Base-by-base conservation (phyloP, 306 rosid genomes). In the Cucurbita maxima region DNA sequence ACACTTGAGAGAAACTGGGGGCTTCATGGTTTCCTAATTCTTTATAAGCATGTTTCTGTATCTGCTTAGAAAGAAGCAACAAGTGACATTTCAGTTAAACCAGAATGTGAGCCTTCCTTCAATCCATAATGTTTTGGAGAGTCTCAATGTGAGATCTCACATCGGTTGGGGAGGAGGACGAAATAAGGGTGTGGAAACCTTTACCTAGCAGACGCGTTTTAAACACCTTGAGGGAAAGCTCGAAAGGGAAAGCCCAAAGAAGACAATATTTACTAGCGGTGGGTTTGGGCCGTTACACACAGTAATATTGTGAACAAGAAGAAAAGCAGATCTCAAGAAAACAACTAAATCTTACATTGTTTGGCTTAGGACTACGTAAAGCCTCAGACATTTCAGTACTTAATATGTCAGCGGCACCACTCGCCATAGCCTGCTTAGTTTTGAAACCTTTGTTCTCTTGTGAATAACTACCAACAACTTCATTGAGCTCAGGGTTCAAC, bases 311-410 rank as follows among this genome's bases (percentile, higher is more conserved):
- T 19, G 13, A 12, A 1, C 10, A 60, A 37, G 14, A 58, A 43
- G 56, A 54, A 52, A 50, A 78, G 4, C 13, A 37, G 48, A 73
- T 59, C 78, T 38, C 71, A 20, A 38, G 44, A 37, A 80, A 11
- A 68, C 76, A 78, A 50, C 72, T 2, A 75, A 52, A 64, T 81
- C 92, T 86, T 74, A 94, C 97, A 83, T 74, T 50, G 59, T 76
- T 77, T 44, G 79, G 41, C 41, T 68, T 41, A n/a, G 53, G 74
- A 71, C 85, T 71, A 64, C 61, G 44, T 56, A 78, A 67, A 73
- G 84, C 67, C 75, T 78, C 83, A 19, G 84, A 82, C 71, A 72
- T 76, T 77, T 81, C 85, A 6, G 86, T 76, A 75, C 59, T 82
- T 15, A 51, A 44, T 77, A 70, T 58, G 62, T 78, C 85, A 55